A percentile compares a stretch with the other conserved stretches of the same genome.
These are phyloP conservation scores for Taxawa tesnikishii DNA, from an alignment of 2,329 filamentous ascomycete species.

Conservation along the genomic window DNA sequence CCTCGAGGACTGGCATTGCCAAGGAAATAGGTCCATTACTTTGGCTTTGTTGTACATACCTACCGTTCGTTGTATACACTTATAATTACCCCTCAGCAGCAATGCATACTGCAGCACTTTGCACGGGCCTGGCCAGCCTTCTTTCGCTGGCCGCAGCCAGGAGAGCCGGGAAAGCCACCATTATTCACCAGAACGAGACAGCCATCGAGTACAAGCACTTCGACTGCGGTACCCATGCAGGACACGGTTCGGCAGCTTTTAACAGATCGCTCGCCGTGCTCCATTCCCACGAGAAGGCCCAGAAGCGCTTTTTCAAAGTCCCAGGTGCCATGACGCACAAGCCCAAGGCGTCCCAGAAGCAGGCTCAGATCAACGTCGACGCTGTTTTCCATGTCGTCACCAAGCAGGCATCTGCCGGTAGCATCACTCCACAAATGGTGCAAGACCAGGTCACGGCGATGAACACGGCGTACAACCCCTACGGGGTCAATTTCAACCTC, in stretches of 20 bases:
- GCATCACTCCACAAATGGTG: conserved; percentile 29
- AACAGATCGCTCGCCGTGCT: conserved; percentile 25
- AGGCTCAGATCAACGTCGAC: conserved; percentile 23
- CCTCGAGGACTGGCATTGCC: too few relatives aligned
- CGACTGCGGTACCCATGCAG: conserved; percentile 28
- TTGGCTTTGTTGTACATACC: neutral
- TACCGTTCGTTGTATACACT: neutral
- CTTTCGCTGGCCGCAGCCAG: conserved; percentile 8
- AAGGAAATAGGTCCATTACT: too few relatives aligned
- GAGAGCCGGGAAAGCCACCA: conserved; percentile 5
- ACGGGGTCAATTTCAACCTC: conserved; percentile 40
- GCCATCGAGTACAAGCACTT: conserved; percentile 17
- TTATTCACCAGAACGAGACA: neutral
- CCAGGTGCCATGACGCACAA: conserved; percentile 15
- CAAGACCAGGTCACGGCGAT: conserved; percentile 23
- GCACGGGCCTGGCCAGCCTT: conserved; percentile 5
- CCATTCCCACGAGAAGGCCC: conserved; percentile 11
- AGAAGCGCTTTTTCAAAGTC: conserved; percentile 3
- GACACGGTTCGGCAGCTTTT: conserved; percentile 25
- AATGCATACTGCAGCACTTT: neutral
- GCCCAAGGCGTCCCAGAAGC: conserved; percentile 8
- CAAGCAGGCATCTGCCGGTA: conserved; percentile 20
- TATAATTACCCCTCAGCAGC: neutral
- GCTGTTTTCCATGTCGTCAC: conserved; percentile 35
- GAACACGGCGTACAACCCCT: conserved; percentile 34